A percentile compares a stretch with the other conserved stretches of the same genome.
Conservation (phyloP, 2,329 filamentous ascomycete species). For the Emydomyces testavorans region DNA sequence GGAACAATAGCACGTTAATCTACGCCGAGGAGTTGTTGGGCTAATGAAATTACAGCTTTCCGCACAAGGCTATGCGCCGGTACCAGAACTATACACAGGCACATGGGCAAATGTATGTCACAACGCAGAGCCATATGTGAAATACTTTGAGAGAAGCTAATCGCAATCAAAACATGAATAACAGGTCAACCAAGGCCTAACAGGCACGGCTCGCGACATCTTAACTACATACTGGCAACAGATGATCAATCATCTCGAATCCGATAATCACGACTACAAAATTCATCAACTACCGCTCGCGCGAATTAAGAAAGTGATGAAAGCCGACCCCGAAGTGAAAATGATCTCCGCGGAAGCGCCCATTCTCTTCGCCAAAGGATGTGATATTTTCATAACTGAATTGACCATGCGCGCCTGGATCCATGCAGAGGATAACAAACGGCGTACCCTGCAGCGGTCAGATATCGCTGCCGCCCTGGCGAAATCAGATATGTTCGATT, state of each 20-base stretch:
- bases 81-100: conserved; percentile 79
- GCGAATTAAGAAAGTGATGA: conserved; percentile 99
- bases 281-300: conserved; percentile 90
- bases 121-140: neutral
- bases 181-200: conserved; percentile 88
- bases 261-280: conserved; percentile 95
- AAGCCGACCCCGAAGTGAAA: conserved; percentile 96
- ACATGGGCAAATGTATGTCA: conserved; percentile 80
- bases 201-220: conserved; percentile 88
- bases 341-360: conserved; percentile 99
- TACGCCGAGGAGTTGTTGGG: neutral
- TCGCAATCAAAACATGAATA: conserved; percentile 8
- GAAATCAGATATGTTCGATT: conserved; percentile 99
- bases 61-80: conserved; percentile 75
- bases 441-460: conserved; percentile 83
- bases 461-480: conserved; percentile 92
- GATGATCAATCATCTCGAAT: conserved; percentile 89
- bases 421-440: conserved; percentile 97
- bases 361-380: conserved; percentile 95
- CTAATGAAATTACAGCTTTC: conserved; percentile 51
- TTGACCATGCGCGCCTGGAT: conserved; percentile 99
- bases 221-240: conserved; percentile 99
- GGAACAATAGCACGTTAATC: conserved; percentile 23
- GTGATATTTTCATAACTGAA: conserved; percentile 98
- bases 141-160: conserved; percentile 17